phyloP scores from a whole-genome alignment of 768 basidiomycete genomes.

The Chalciporus sphaerocephalus region DNA sequence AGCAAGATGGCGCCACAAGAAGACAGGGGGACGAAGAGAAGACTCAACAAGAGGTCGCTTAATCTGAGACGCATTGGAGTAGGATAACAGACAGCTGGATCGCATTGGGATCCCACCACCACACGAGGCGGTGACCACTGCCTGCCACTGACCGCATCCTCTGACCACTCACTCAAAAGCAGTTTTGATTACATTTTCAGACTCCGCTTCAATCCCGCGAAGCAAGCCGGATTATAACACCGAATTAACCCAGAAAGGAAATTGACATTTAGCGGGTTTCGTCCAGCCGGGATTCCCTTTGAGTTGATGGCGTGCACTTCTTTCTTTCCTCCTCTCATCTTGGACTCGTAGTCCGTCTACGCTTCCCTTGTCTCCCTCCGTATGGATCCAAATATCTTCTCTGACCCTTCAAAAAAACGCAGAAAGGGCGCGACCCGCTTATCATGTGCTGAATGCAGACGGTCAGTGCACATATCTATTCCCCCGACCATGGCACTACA shows the following conservation, averaged over 20 bases:
- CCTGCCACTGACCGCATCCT: no score
- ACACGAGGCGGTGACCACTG: no score
- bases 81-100: no score
- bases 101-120: no score
- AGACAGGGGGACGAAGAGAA: neutral
- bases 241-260: constrained; percentile 24
- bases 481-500: neutral
- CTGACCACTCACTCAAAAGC: no score
- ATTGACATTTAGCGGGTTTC: constrained; percentile 2
- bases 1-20: neutral
- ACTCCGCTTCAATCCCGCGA: constrained; percentile 27
- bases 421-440: constrained; percentile 71
- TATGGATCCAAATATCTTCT: constrained; percentile 26
- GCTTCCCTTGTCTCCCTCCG: neutral
- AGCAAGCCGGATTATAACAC: constrained; percentile 10
- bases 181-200: neutral
- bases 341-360: constrained; percentile 11
- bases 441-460: constrained; percentile 77
- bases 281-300: constrained; percentile 17
- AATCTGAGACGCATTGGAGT: no score
- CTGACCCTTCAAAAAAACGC: constrained; percentile 49
- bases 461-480: constrained; percentile 38
- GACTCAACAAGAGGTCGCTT: constrained; percentile 5
- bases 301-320: constrained; percentile 15
- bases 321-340: constrained; percentile 25